Evolutionary conservation across 2,329 filamentous ascomycete genomes (phyloP), one percentile per base, ranked within the genome.

Genomic region (Talaromyces verruculosus): DNA sequence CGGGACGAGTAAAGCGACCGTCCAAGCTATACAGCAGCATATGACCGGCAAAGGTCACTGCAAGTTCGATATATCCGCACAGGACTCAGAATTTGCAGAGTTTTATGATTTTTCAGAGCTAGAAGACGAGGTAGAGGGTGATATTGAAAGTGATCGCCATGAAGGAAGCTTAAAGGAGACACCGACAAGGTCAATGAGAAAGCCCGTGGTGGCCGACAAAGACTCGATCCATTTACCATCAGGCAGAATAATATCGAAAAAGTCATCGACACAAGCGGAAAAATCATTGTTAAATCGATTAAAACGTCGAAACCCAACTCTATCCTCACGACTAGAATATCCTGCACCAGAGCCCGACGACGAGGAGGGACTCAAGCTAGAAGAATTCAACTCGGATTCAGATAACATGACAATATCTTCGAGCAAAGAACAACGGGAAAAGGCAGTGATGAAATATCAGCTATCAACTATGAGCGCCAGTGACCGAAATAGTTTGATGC

Each of bases 21-120:
- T 66, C n/a, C 65, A 66, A 37, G 65, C 65, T 17, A 37, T 66
- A 53, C 65, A 66, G 51, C 65, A 66, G 25, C 65, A 66, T 37
- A 66, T 66, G 65, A 41, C 39, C 11, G 43, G 33, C n/a, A 66
- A 66, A 43, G 60, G 65, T 41, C 65, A 66, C 33, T 63, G 60
- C 33, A 51, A 33, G 41, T 66, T 66, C 5, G 60, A 66, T 59
- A 51, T 63, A 39, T 59, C 53, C 17, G 60, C 45, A n/a, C n/a
- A 22, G 41, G 53, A 59, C 53, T 66, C 65, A 0, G 65, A 66
- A 28, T 66, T 60, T 43, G 51, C 65, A 19, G 60, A 66, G 3
- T 66, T 66, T 19, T 66, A 66, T 35, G 60, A 63, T 25, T 63
- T 66, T 8, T 55, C 25, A 1, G 57, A 33, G 17, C 33, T 35